Percentiles rank a stretch among this genome's conserved stretches.
phyloP scores from a whole-genome alignment of 495 filamentous ascomycete species.

The Rhypophila decipiens region DNA sequence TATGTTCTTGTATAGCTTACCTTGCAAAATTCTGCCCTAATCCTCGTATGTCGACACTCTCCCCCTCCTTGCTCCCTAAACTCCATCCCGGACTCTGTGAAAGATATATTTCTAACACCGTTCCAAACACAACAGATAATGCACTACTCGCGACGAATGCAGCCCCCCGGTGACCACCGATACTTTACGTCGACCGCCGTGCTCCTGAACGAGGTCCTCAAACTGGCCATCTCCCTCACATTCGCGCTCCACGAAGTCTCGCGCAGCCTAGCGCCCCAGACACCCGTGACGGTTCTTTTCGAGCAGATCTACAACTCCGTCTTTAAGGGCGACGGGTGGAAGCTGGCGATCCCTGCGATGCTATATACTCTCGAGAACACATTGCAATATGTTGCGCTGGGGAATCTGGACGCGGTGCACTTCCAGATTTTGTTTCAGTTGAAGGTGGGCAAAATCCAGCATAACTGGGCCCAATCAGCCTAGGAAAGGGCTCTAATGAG shows the following conservation, averaged over 20 bases:
- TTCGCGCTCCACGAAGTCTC: constrained; percentile 86
- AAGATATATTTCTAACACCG: constrained; percentile 8
- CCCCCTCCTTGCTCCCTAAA: not conserved
- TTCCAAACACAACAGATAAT: constrained; percentile 50
- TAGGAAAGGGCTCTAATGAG: not conserved
- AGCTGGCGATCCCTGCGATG: constrained; percentile 80
- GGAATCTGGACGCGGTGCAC: constrained; percentile 83
- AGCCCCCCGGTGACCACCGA: constrained; percentile 67
- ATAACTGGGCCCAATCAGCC: too few relatives aligned
- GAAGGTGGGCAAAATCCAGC: constrained; percentile 44
- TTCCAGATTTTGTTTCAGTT: constrained; percentile 92
- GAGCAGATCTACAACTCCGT: constrained; percentile 71
- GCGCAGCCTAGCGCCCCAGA: constrained; percentile 61
- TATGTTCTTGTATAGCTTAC: constrained; percentile 50
- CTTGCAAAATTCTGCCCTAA: constrained; percentile 72
- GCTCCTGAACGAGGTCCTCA: constrained; percentile 87
- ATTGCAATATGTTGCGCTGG: constrained; percentile 85
- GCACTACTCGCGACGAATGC: constrained; percentile 93
- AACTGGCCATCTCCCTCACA: constrained; percentile 76
- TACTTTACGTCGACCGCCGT: constrained; percentile 94
- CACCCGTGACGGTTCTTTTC: constrained; percentile 73
- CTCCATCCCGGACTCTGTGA: not conserved
- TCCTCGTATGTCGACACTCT: constrained; percentile 49
- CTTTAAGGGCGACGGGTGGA: constrained; percentile 94
- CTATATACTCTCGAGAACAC: constrained; percentile 89